phyloP scores from a whole-genome alignment of 2,329 filamentous ascomycete genomes.

The Cylindrodendrum hubeiense region DNA sequence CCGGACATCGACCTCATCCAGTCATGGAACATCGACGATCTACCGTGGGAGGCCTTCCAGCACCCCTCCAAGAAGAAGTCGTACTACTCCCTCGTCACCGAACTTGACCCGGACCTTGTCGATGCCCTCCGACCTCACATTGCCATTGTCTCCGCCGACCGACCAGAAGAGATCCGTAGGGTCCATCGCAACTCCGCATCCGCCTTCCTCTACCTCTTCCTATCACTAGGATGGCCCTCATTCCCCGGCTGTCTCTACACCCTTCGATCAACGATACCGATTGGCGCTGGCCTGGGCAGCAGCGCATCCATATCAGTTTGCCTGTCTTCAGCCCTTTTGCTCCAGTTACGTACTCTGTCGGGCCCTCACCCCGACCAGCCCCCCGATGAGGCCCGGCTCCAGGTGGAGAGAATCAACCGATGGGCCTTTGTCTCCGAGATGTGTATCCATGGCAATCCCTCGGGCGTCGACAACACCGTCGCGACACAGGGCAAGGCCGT shows the following conservation, averaged over 20 bases:
- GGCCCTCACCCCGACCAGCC: slow-evolving; percentile 95
- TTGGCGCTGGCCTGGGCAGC: slow-evolving; percentile 90
- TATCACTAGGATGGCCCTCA: slow-evolving; percentile 84
- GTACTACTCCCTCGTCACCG: slow-evolving; percentile 91
- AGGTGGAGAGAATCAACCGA: slow-evolving; percentile 94
- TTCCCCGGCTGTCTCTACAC: slow-evolving; percentile 90
- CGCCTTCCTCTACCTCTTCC: slow-evolving; percentile 92
- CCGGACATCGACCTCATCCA: slow-evolving; percentile 91
- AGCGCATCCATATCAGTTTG: slow-evolving; percentile 96
- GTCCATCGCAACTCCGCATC: slow-evolving; percentile 86
- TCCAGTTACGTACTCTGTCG: slow-evolving; percentile 89
- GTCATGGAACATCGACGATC: slow-evolving; percentile 91
- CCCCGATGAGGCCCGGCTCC: slow-evolving; percentile 84
- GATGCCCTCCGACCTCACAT: slow-evolving; percentile 86
- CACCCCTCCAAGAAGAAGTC: slow-evolving; percentile 89
- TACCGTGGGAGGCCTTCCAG: slow-evolving; percentile 89
- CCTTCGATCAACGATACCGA: slow-evolving; percentile 92
- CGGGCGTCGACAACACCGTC: slow-evolving; percentile 97
- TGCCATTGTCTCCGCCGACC: slow-evolving; percentile 73
- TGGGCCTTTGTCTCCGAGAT: slow-evolving; percentile 98
- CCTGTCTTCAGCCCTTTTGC: slow-evolving; percentile 82
- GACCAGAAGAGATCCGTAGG: slow-evolving; percentile 80
- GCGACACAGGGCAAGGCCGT: slow-evolving; percentile 94
- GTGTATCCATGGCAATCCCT: slow-evolving; percentile 97
- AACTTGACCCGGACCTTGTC: slow-evolving; percentile 85